These are phyloP conservation scores for Priceomyces haplophilus DNA, from an alignment of 805 yeast genomes.

Conservation along the genomic window DNA sequence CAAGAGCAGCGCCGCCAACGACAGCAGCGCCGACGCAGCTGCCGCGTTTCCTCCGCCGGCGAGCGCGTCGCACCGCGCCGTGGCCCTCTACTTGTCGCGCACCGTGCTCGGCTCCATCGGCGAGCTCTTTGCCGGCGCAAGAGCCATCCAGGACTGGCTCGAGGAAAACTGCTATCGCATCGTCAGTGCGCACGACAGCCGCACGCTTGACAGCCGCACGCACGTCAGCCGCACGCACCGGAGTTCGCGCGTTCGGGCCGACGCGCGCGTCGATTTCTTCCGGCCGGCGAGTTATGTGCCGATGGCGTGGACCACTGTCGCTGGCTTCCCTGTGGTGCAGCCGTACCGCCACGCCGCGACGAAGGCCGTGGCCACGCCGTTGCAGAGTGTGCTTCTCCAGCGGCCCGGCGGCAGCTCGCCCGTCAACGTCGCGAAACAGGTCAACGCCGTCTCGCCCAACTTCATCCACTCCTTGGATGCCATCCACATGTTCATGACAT, in stretches of 20 bases:
- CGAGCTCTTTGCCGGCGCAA: constrained; percentile 33
- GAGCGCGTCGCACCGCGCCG: no score
- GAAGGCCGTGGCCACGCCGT: constrained; percentile 16
- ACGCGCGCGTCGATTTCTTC: no score
- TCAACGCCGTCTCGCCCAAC: constrained; percentile 41
- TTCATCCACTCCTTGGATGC: constrained; percentile 44
- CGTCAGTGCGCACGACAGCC: constrained; percentile 21
- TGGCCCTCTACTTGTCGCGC: constrained; percentile 18
- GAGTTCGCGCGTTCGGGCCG: no score
- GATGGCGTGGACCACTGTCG: constrained; percentile 41
- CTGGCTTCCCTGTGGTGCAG: constrained; percentile 43
- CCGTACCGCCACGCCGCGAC: constrained; percentile 21
- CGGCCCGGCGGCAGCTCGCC: constrained; percentile 20
- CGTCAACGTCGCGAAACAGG: constrained; percentile 28
- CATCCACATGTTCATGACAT: constrained; percentile 37
- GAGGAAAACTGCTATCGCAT: constrained; percentile 28
- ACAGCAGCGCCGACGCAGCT: no score
- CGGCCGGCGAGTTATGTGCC: constrained; percentile 22
- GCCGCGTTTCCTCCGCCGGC: no score
- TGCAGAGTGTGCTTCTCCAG: constrained; percentile 19
- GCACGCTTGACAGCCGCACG: no score
- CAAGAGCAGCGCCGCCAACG: no score
- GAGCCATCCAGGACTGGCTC: constrained; percentile 35
- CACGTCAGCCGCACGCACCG: no score
- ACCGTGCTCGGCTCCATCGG: constrained; percentile 24